Base-by-base conservation (phyloP, 768 basidiomycete genomes). In the Hysterangium stoloniferum region DNA sequence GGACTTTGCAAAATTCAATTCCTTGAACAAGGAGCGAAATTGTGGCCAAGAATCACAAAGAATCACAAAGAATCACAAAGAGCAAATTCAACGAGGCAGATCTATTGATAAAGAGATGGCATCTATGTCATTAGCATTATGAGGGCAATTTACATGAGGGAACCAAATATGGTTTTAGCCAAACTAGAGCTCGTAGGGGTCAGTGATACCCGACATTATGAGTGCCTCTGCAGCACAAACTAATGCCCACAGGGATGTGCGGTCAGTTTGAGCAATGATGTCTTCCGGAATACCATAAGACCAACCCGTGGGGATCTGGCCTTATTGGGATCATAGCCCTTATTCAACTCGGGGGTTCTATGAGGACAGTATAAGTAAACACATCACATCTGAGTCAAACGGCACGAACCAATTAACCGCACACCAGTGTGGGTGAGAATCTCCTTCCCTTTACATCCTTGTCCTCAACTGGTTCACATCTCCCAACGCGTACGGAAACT, bases 101-200 rank as follows among this genome's bases (percentile, higher is more conserved):
- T n/a, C n/a, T n/a, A n/a, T n/a, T n/a, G n/a, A n/a, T n/a, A n/a
- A n/a, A n/a, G n/a, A n/a, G n/a, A n/a, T n/a, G n/a, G n/a, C n/a
- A n/a, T n/a, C n/a, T n/a, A n/a, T n/a, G n/a, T n/a, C n/a, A n/a
- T n/a, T n/a, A n/a, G n/a, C n/a, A n/a, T n/a, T n/a, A n/a, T n/a
- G n/a, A n/a, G n/a, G n/a, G n/a, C n/a, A n/a, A n/a, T n/a, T n/a
- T n/a, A n/a, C n/a, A n/a, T n/a, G n/a, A n/a, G n/a, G n/a, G n/a
- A n/a, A n/a, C n/a, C n/a, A n/a, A n/a, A n/a, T n/a, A n/a, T n/a
- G n/a, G n/a, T n/a, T n/a, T n/a, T n/a, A n/a, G n/a, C n/a, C n/a
- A n/a, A n/a, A n/a, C n/a, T 98, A 99, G 2, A 99, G 72, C 66
- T 98, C 96, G 63, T 98, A 99, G 5, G 96, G 92, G 63, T 99